Evolutionary conservation across 2,329 filamentous ascomycete species (phyloP).

Genomic region (Colletotrichum caudatum): DNA sequence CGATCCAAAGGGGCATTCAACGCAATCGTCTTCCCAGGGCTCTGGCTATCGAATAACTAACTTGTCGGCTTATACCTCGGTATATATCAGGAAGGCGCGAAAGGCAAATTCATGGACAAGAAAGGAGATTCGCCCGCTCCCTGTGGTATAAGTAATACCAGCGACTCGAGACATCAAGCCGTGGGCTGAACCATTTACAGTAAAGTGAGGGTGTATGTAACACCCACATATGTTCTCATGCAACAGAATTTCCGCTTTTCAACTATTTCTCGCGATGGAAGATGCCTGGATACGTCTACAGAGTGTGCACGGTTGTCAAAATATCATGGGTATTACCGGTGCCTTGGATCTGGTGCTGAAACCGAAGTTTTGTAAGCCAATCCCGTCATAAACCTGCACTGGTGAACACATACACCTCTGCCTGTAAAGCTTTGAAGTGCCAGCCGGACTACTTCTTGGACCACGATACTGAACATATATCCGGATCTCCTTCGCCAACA

Average conservation of each 20-base stretch:
- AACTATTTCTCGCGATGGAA: neutral
- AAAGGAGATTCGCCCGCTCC: neutral
- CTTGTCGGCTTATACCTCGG: neutral
- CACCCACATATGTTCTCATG: neutral
- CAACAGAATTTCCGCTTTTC: neutral
- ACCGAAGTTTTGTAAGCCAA: no score
- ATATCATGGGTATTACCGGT: neutral
- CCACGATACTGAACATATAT: neutral
- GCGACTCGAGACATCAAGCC: neutral
- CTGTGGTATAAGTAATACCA: neutral
- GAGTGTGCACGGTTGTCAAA: neutral
- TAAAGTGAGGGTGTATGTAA: neutral
- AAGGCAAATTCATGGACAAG: neutral
- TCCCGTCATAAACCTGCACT: neutral
- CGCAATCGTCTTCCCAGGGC: neutral
- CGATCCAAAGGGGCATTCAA: neutral
- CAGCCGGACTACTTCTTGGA: constrained; percentile 1
- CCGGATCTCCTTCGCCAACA: constrained; percentile 44
- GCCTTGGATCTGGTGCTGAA: no score
- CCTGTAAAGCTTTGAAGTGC: constrained; percentile 29
- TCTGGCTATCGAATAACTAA: neutral
- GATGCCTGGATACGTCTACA: neutral
- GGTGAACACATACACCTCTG: constrained; percentile 6
- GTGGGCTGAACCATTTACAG: neutral
- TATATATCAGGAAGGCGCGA: neutral